A percentile compares a stretch with the other conserved stretches of the same genome.
These are phyloP conservation scores for Coccinonectria pachysandricola DNA, from an alignment of 2,329 filamentous ascomycete genomes.

Conservation along the genomic window DNA sequence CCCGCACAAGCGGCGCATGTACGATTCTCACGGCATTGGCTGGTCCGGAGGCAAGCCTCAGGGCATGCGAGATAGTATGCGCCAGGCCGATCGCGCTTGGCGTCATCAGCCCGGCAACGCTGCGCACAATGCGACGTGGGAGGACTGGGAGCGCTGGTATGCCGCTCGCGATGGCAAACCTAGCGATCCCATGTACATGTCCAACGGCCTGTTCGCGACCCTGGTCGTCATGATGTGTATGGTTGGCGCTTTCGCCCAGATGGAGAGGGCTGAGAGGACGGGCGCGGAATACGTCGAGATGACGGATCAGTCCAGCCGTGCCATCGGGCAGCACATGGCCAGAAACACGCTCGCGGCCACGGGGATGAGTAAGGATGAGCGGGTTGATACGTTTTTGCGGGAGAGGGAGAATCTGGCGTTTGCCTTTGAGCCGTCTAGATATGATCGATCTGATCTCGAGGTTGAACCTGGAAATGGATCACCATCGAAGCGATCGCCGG, in stretches of 20 bases:
- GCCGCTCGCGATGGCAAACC: slow-evolving; percentile 37
- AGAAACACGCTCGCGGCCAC: slow-evolving; percentile 42
- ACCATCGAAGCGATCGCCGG: too few species aligned
- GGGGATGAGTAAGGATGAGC: slow-evolving; percentile 46
- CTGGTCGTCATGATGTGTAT: slow-evolving; percentile 61
- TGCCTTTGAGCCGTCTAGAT: slow-evolving; percentile 22
- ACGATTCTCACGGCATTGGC: slow-evolving; percentile 72
- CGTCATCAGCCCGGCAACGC: slow-evolving; percentile 36
- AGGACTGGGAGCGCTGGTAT: slow-evolving; percentile 88
- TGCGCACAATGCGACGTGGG: slow-evolving; percentile 81
- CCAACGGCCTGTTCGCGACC: slow-evolving; percentile 63
- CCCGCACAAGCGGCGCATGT: slow-evolving; percentile 64
- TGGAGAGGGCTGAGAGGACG: slow-evolving; percentile 54
- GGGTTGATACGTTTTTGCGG: slow-evolving; percentile 69
- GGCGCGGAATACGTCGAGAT: slow-evolving; percentile 54
- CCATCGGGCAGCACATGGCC: slow-evolving; percentile 50
- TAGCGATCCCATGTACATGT: slow-evolving; percentile 53
- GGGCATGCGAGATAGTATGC: slow-evolving; percentile 28
- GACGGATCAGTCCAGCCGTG: slow-evolving; percentile 54
- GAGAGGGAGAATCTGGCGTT: slow-evolving; percentile 48
- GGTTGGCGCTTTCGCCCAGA: slow-evolving; percentile 62
- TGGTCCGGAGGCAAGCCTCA: slow-evolving; percentile 58
- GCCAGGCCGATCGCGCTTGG: slow-evolving; percentile 37
- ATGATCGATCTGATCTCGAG: slow-evolving; percentile 16
- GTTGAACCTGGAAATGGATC: slow-evolving; percentile 5